Percentiles rank a stretch among this genome's conserved stretches.
Conservation (phyloP, 1,284 basidiomycete species). For the Ustilago crameri region DNA sequence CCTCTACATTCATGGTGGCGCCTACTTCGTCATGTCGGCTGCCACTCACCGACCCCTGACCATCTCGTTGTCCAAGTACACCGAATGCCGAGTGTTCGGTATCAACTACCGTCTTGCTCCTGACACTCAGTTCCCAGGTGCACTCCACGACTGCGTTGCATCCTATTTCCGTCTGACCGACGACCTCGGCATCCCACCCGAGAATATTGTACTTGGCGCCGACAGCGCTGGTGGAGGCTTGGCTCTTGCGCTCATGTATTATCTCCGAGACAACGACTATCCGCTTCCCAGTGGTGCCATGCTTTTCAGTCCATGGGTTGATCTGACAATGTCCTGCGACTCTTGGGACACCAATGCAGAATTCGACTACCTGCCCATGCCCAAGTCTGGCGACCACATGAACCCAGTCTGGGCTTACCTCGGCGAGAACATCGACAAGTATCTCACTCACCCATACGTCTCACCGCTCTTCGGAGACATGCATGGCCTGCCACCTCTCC, state of each 20-base stretch:
- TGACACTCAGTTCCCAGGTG: slow-evolving; percentile 91
- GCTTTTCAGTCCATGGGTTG: slow-evolving; percentile 69
- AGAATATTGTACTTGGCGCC: slow-evolving; percentile 75
- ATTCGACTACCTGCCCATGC: slow-evolving; percentile 70
- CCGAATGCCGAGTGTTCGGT: slow-evolving; percentile 94
- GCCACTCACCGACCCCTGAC: slow-evolving; percentile 93
- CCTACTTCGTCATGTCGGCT: slow-evolving; percentile 92
- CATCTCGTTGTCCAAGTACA: slow-evolving; percentile 88
- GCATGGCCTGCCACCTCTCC: slow-evolving; percentile 83
- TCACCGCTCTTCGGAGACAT: slow-evolving; percentile 85
- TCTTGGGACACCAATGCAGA: slow-evolving; percentile 93
- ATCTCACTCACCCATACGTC: slow-evolving; percentile 95
- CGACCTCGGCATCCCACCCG: slow-evolving; percentile 86
- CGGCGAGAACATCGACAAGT: slow-evolving; percentile 82
- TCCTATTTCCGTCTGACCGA: slow-evolving; percentile 88
- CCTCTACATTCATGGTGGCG: slow-evolving; percentile 94
- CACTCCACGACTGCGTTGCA: slow-evolving; percentile 87
- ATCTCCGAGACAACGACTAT: slow-evolving; percentile 73
- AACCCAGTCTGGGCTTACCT: slow-evolving; percentile 94
- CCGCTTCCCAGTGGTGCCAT: slow-evolving; percentile 64
- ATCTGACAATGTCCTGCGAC: slow-evolving; percentile 93
- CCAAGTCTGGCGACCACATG: slow-evolving; percentile 81
- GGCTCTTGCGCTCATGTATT: slow-evolving; percentile 86
- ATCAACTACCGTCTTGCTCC: slow-evolving; percentile 96
- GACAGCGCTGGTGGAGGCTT: slow-evolving; percentile 95